Percentiles rank a stretch among this genome's conserved stretches.
Evolutionary conservation across 805 yeast species (phyloP).

Genomic region (Kodamaea neixiangensis): DNA sequence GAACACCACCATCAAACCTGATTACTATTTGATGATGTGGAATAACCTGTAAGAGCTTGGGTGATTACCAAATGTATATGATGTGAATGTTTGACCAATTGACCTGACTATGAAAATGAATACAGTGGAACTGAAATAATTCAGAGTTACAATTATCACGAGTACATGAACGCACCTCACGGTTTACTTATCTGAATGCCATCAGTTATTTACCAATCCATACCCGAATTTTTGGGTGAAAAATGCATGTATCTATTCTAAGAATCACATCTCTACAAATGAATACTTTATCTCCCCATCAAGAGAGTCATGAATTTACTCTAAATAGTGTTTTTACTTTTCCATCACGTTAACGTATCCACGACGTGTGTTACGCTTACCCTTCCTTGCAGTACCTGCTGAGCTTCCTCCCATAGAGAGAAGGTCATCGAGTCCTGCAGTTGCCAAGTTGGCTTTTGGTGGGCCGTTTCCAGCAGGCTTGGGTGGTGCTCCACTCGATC

Average conservation of each 20-base stretch:
- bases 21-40: slow-evolving; percentile 35
- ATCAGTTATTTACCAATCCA: too few species aligned
- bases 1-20: slow-evolving; percentile 40
- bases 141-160: too few species aligned
- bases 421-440: slow-evolving; percentile 44
- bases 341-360: slow-evolving; percentile 68
- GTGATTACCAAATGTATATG: too few species aligned
- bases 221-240: too few species aligned
- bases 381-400: slow-evolving; percentile 18
- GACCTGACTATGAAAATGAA: too few species aligned
- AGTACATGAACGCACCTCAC: too few species aligned
- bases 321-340: slow-evolving; percentile 5
- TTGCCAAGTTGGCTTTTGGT: slow-evolving; percentile 30
- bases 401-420: slow-evolving; percentile 32
- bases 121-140: too few species aligned
- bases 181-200: too few species aligned
- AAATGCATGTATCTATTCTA: too few species aligned
- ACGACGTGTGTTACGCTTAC: slow-evolving; percentile 35
- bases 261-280: not conserved
- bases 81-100: too few species aligned
- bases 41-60: slow-evolving; percentile 1
- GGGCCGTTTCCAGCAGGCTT: slow-evolving; percentile 13
- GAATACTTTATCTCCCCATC: not conserved
- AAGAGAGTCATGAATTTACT: not conserved
- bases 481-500: slow-evolving; percentile 11